Base-by-base conservation (phyloP, 441 rosid genomes). In the Brassica balearica region DNA sequence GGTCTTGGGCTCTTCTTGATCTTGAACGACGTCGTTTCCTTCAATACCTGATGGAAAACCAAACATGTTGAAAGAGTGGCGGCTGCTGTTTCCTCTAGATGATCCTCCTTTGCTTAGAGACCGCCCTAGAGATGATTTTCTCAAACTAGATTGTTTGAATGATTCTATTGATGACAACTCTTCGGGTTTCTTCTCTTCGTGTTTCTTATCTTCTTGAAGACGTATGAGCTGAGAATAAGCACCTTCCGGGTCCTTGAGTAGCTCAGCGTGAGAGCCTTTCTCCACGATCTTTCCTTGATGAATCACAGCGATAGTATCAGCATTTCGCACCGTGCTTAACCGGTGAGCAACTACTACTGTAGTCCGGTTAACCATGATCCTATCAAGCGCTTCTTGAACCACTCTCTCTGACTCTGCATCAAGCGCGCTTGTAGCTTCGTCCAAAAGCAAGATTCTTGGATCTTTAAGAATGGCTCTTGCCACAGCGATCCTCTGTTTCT, bases 391-490 rank as follows among this genome's bases (percentile, higher is more conserved):
- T 67, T 88, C 92, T 76, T 94, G 96, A 69, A 92, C 97, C 11
- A 86, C 62, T 38, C 89, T 86, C 72, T 94, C 93, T 0, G 97
- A 92, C 72, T 89, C 94, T 29, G 92, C 88, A 72, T 93, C 96
- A 3, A 92, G 87, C 4, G 97, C 91, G 64, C 97, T 93, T 7
- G 96, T 94, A 10, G 93, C 97, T 85, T 93, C 98, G 55, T 91
- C 97, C 5, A 93, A 65, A 61, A 93, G 95, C 27, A 92, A 82
- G 73, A 92, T 90, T 46, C 87, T 71, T 0, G 94, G 98, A 32
- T 92, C 84, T 70, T 89, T 93, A 3, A 92, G 48, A n/a, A 92
- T 88, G 8, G 97, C 98, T 81, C 97, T 90, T 0, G 98, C 94
- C 25, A 93, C 89, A 8, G 97, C 97, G 36, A 93, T 80, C 73